Evolutionary conservation across 345 rosid genomes (phyloP).

Genomic region (Salix exigua): DNA sequence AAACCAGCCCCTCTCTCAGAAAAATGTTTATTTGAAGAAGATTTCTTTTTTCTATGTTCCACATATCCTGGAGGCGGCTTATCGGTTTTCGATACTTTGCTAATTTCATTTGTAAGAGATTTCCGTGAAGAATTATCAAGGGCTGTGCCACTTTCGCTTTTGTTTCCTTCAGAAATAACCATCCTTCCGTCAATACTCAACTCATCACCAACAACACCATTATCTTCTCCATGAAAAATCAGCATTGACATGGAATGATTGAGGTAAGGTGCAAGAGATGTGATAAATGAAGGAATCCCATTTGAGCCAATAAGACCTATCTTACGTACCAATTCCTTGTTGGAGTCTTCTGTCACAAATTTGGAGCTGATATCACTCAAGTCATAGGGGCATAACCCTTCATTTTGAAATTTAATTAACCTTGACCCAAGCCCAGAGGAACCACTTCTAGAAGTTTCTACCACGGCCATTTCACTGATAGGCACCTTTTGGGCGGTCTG

Average conservation of each 20-base stretch:
- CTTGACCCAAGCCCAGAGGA: constrained; percentile 44
- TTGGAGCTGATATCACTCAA: constrained; percentile 66
- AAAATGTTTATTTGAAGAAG: constrained; percentile 19
- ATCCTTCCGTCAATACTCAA: constrained; percentile 20
- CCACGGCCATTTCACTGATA: constrained; percentile 23
- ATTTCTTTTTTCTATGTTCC: constrained; percentile 43
- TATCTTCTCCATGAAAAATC: constrained; percentile 30
- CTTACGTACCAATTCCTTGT: constrained; percentile 71
- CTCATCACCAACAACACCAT: constrained; percentile 31
- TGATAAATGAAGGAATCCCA: constrained; percentile 64
- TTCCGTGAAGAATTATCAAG: constrained; percentile 21
- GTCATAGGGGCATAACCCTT: constrained; percentile 56
- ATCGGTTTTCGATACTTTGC: constrained; percentile 21
- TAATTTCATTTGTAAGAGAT: constrained; percentile 28
- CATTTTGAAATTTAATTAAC: constrained; percentile 56
- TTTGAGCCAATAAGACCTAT: constrained; percentile 83
- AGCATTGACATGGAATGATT: constrained; percentile 45
- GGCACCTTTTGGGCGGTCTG: constrained; percentile 28
- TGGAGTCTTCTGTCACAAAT: constrained; percentile 76
- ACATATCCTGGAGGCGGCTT: constrained; percentile 33
- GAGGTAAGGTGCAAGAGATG: constrained; percentile 44
- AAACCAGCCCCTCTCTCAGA: constrained; percentile 25
- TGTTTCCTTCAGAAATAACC: constrained; percentile 27
- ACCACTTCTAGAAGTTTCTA: constrained; percentile 33
- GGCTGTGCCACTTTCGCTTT: constrained; percentile 27